phyloP scores from a whole-genome alignment of 2,329 filamentous ascomycete genomes.

The Monilinia vaccinii-corymbosi region DNA sequence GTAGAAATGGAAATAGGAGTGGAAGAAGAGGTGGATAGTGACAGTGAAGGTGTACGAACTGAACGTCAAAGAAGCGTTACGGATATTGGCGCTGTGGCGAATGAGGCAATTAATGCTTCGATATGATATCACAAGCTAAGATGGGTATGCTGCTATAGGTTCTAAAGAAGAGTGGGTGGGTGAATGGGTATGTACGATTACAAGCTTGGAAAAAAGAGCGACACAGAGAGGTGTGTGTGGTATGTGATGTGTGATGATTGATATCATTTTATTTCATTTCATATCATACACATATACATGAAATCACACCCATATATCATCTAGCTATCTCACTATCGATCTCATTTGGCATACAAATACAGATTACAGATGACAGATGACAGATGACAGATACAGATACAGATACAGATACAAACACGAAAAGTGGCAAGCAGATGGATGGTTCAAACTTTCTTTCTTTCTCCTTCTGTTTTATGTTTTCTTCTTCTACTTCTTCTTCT shows the following conservation, averaged over 20 bases:
- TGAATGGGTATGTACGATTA: conserved; percentile 1
- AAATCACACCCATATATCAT: background rate
- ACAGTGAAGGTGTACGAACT: conserved; percentile 1
- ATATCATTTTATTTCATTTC: background rate
- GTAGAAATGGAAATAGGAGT: conserved; percentile 28
- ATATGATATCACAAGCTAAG: background rate
- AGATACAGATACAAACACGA: too few relatives aligned
- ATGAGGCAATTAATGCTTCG: background rate
- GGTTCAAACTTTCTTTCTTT: too few relatives aligned
- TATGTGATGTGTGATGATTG: background rate
- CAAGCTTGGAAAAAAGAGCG: background rate
- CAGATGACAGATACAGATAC: too few relatives aligned
- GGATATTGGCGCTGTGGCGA: background rate
- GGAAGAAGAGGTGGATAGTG: conserved; percentile 51
- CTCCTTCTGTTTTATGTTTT: too few relatives aligned
- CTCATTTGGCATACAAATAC: background rate
- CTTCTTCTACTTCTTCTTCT: too few relatives aligned
- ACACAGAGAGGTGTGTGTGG: background rate
- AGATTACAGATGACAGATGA: too few relatives aligned
- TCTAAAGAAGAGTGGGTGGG: background rate
- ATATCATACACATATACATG: background rate
- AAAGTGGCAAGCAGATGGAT: too few relatives aligned
- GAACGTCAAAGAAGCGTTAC: conserved; percentile 6
- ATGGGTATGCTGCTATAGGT: background rate
- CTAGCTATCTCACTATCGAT: background rate